Percentiles rank a stretch among this genome's conserved stretches.
These are phyloP conservation scores for Pythium utonaiense DNA, from an alignment of 352 stramenopile genomes.

Conservation along the genomic window DNA sequence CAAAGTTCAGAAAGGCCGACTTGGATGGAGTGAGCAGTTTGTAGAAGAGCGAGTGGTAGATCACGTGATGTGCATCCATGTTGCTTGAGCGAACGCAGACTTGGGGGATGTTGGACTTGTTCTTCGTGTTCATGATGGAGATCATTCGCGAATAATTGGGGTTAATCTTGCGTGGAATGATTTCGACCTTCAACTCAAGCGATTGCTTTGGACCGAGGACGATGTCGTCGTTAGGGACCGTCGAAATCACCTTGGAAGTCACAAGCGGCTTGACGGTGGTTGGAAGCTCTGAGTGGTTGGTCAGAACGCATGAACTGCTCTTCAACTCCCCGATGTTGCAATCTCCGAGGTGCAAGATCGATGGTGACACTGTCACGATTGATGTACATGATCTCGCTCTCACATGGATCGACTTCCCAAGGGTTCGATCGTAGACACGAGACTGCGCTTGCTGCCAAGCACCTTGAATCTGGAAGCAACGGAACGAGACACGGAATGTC, in stretches of 20 bases:
- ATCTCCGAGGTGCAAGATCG: constrained; percentile 81
- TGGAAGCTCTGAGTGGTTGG: constrained; percentile 87
- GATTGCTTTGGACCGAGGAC: constrained; percentile 84
- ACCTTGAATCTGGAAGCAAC: constrained; percentile 84
- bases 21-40: constrained; percentile 82
- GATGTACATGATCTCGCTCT: constrained; percentile 84
- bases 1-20: constrained; percentile 87
- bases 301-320: constrained; percentile 82
- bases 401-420: constrained; percentile 86
- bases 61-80: constrained; percentile 89
- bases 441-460: constrained; percentile 84
- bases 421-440: constrained; percentile 78
- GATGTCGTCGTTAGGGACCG: constrained; percentile 86
- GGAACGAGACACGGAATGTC: constrained; percentile 84
- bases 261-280: constrained; percentile 85
- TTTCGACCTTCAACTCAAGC: constrained; percentile 86
- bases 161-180: constrained; percentile 88
- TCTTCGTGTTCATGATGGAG: constrained; percentile 85
- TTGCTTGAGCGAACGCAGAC: constrained; percentile 88
- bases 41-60: constrained; percentile 91
- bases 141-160: constrained; percentile 87
- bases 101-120: constrained; percentile 82
- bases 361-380: constrained; percentile 81
- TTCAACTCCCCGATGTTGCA: constrained; percentile 90
- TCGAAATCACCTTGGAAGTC: constrained; percentile 88